Conservation (phyloP, 148 eudicot genomes). For the Selenicereus undatus region DNA sequence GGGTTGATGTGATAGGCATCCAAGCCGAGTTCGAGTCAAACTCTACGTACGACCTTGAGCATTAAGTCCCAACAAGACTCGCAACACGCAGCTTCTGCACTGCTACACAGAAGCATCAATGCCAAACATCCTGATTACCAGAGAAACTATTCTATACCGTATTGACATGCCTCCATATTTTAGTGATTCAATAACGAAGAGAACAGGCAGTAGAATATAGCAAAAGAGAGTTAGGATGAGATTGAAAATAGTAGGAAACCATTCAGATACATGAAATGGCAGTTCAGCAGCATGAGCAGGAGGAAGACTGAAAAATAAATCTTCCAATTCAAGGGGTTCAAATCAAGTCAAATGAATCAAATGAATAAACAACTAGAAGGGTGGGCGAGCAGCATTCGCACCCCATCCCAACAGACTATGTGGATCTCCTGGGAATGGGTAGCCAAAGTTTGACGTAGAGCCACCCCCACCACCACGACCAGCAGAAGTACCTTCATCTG, state of each 20-base stretch:
- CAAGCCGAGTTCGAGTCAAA: too few species aligned
- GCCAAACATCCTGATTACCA: not conserved
- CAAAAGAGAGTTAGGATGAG: not conserved
- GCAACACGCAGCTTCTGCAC: not conserved
- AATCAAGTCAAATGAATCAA: not conserved
- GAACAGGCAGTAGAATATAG: not conserved
- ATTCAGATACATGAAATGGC: not conserved
- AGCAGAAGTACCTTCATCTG: not conserved
- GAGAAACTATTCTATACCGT: not conserved
- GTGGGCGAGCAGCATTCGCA: slow-evolving; percentile 14
- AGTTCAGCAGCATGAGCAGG: not conserved
- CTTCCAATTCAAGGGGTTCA: not conserved
- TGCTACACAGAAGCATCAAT: not conserved
- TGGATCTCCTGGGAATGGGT: slow-evolving; percentile 19
- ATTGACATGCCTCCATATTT: not conserved
- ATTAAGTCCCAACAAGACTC: too few species aligned
- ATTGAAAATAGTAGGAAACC: not conserved
- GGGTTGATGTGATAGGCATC: too few species aligned
- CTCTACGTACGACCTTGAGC: too few species aligned
- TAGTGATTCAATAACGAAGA: not conserved
- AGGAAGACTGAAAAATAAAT: not conserved
- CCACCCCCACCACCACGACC: not conserved
- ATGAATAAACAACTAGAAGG: slow-evolving; percentile 12
- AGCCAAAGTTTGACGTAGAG: not conserved
- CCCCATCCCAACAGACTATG: slow-evolving; percentile 23